Conservation (phyloP, 179 eudicot species). For the Monotropa hypopitys region DNA sequence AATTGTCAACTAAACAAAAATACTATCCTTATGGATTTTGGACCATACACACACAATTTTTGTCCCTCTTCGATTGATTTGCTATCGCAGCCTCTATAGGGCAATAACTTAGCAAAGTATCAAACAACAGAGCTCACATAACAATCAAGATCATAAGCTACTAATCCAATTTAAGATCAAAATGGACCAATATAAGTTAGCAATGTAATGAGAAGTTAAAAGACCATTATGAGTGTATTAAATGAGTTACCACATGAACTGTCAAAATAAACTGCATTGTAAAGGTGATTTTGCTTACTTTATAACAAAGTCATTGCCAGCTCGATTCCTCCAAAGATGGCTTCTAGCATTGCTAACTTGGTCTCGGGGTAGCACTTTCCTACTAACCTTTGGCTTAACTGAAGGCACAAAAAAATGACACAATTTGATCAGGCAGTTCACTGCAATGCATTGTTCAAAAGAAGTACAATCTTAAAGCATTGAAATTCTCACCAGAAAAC, state of each 20-base stretch:
- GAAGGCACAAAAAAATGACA: conserved; percentile 10
- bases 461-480: background rate
- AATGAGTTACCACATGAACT: background rate
- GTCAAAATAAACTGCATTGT: background rate
- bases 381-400: conserved; percentile 50
- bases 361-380: conserved; percentile 24
- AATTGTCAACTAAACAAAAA: no score
- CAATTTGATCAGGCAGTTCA: background rate
- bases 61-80: background rate
- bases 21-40: no score
- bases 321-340: conserved; percentile 39
- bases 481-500: conserved; percentile 48
- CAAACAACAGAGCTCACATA: background rate
- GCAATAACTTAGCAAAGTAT: background rate
- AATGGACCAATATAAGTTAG: conserved; percentile 3
- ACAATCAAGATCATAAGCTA: background rate
- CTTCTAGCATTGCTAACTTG: conserved; percentile 36
- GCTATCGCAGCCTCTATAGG: background rate
- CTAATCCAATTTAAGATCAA: conserved; percentile 1
- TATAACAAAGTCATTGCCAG: conserved; percentile 34
- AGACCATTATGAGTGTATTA: background rate
- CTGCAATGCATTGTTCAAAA: conserved; percentile 1
- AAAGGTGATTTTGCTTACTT: conserved; percentile 34
- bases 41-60: background rate
- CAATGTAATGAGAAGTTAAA: background rate